Evolutionary conservation across 2,329 filamentous ascomycete species (phyloP), one percentile per base, ranked within the genome.

Genomic region (Fusarium sp.): DNA sequence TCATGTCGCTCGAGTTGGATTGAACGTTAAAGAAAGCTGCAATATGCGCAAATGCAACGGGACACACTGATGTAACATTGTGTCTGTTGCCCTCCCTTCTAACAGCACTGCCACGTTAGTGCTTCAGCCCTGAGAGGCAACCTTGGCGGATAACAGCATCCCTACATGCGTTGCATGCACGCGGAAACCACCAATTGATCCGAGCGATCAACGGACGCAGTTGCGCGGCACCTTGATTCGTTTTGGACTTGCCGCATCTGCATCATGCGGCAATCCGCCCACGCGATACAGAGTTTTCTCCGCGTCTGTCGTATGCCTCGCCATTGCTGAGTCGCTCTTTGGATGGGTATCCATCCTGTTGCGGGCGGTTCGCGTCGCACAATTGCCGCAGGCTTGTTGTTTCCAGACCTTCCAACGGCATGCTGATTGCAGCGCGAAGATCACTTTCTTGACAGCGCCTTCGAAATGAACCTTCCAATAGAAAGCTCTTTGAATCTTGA

Each of bases 171-270:
- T 57, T 63, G 33, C 31, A 23, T 53, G 63, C 57, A 53, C 57
- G 53, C 62, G 72, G 67, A 69, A 72, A 61, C 49, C 30, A 55
- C 70, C 66, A 64, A 71, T 74, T 57, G 69, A 62, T 46, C 62
- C 70, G 64, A 70, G 60, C 70, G 68, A 74, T 74, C 72, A 72
- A 69, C 60, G 56, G 50, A 59, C 42, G 46, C 41, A 56, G 57
- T 36, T 50, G n/a, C 60, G 56, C 58, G 51, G 63, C 54, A 45
- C 55, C 41, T 64, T 73, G 65, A 67, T 74, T 74, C 62, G 59
- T 52, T 56, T 72, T 63, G 66, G 53, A 42, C 54, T 57, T 62
- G 57, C 60, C 46, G 51, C 62, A 68, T 71, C 61, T 65, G 72
- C 72, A 72, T 50, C 65, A 58, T 67, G 67, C 54, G 40, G 51